phyloP scores from a whole-genome alignment of 352 stramenopile genomes.

The Phytophthora tentaculata region DNA sequence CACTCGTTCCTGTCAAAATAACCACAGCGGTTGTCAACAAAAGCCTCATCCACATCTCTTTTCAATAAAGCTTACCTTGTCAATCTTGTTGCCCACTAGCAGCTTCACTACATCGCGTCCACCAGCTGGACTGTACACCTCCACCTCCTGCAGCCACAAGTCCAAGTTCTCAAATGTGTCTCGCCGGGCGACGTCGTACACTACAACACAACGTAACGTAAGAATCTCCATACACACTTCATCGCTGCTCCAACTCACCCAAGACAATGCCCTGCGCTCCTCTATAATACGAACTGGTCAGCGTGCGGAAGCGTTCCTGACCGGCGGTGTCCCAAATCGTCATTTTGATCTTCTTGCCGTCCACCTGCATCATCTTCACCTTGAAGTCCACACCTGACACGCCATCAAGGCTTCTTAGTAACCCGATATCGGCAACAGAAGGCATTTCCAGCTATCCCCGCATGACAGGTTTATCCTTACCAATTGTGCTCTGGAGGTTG shows the following conservation, averaged over 20 bases:
- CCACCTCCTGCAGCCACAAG: slow-evolving; percentile 98
- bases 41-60: neutral
- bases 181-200: slow-evolving; percentile 96
- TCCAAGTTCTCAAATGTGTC: slow-evolving; percentile 99
- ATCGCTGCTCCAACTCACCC: slow-evolving; percentile 46
- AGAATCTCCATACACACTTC: slow-evolving; percentile 2
- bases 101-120: slow-evolving; percentile 97
- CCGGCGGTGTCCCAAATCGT: slow-evolving; percentile 99
- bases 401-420: slow-evolving; percentile 5
- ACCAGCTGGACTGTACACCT: slow-evolving; percentile 95
- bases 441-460: slow-evolving; percentile 4
- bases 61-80: slow-evolving; percentile 61
- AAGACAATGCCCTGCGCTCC: slow-evolving; percentile 98
- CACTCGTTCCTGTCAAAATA: slow-evolving; percentile 85
- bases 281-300: slow-evolving; percentile 98
- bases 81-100: slow-evolving; percentile 98
- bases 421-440: neutral
- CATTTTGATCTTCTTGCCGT: slow-evolving; percentile 97
- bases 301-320: slow-evolving; percentile 97
- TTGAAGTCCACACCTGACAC: slow-evolving; percentile 94
- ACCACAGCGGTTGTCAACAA: slow-evolving; percentile 2
- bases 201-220: slow-evolving; percentile 39
- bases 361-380: slow-evolving; percentile 97
- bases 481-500: slow-evolving; percentile 98
- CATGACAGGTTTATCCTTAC: slow-evolving; percentile 44